A percentile compares a stretch with the other conserved stretches of the same genome.
These are phyloP conservation scores for Cyberlindnera sargentensis DNA, from an alignment of 805 yeast genomes.

Conservation along the genomic window DNA sequence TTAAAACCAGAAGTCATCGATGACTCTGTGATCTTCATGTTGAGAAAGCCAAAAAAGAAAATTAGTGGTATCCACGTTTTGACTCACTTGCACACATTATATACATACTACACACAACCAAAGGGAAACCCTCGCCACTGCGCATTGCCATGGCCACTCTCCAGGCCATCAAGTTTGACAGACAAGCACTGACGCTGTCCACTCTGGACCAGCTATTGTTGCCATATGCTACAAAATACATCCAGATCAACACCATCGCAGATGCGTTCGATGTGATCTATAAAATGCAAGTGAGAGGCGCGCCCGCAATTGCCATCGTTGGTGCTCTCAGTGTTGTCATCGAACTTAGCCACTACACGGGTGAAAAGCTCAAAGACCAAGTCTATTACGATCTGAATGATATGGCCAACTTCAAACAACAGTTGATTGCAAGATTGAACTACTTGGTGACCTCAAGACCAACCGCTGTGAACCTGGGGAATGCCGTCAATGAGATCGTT, in stretches of 20 bases:
- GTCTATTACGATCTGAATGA: conserved; percentile 26
- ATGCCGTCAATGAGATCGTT: conserved; percentile 45
- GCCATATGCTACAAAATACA: conserved; percentile 72
- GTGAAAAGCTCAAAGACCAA: conserved; percentile 22
- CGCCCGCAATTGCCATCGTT: conserved; percentile 96
- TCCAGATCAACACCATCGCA: conserved; percentile 52
- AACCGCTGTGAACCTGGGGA: conserved; percentile 88
- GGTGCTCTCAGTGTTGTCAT: conserved; percentile 79
- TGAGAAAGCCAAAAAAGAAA: too few species aligned
- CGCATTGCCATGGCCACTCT: conserved; percentile 28
- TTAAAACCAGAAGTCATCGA: too few species aligned
- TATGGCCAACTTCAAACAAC: conserved; percentile 28
- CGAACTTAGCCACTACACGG: conserved; percentile 41
- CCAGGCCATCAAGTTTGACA: conserved; percentile 65
- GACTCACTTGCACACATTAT: too few species aligned
- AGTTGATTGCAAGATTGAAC: conserved; percentile 45
- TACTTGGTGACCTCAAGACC: conserved; percentile 77
- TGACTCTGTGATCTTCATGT: too few species aligned
- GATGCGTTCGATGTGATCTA: conserved; percentile 82
- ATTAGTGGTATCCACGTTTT: too few species aligned
- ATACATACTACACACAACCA: too few species aligned
- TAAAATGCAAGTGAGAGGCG: conserved; percentile 93
- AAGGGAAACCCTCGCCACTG: too few species aligned
- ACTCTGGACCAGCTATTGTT: conserved; percentile 77
- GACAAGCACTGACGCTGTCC: conserved; percentile 36